phyloP scores from a whole-genome alignment of 495 filamentous ascomycete genomes.

The Aspergillus diversus region DNA sequence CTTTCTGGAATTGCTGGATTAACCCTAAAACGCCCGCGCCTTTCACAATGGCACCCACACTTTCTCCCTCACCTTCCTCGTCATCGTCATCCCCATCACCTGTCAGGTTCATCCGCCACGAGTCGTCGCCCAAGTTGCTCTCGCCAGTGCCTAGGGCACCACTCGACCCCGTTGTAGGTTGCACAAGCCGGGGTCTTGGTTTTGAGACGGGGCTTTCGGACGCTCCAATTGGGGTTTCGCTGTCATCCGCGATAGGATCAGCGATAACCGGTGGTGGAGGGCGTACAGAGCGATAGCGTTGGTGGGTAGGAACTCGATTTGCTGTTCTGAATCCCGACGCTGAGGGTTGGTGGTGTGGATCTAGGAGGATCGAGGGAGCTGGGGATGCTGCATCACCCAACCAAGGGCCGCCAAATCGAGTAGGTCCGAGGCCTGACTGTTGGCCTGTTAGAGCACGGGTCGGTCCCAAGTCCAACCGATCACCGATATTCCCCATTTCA shows the following conservation, averaged over 20 bases:
- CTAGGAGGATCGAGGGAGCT: conserved; percentile 71
- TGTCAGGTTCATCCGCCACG: conserved; percentile 63
- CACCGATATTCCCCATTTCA: conserved; percentile 49
- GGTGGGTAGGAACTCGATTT: conserved; percentile 49
- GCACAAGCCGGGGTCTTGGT: conserved; percentile 23
- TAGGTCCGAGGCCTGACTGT: conserved; percentile 33
- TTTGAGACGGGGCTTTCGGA: conserved; percentile 27
- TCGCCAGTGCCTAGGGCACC: conserved; percentile 52
- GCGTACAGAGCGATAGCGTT: conserved; percentile 52
- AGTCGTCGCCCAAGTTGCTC: conserved; percentile 61
- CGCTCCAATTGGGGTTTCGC: conserved; percentile 37
- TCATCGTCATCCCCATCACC: conserved; percentile 49
- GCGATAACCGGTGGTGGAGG: conserved; percentile 35
- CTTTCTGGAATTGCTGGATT: conserved; percentile 89
- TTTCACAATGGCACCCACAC: conserved; percentile 51
- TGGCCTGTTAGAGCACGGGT: conserved; percentile 36
- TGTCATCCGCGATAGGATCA: conserved; percentile 49
- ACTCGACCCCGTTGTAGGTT: conserved; percentile 41
- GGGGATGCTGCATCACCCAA: conserved; percentile 41
- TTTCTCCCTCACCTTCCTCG: conserved; percentile 52
- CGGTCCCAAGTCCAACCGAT: conserved; percentile 52
- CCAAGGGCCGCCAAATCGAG: conserved; percentile 34
- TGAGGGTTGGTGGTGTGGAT: conserved; percentile 85
- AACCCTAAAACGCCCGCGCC: conserved; percentile 74
- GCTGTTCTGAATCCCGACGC: conserved; percentile 52